Base-by-base conservation (phyloP, 805 yeast genomes). In the Ogataea pini region DNA sequence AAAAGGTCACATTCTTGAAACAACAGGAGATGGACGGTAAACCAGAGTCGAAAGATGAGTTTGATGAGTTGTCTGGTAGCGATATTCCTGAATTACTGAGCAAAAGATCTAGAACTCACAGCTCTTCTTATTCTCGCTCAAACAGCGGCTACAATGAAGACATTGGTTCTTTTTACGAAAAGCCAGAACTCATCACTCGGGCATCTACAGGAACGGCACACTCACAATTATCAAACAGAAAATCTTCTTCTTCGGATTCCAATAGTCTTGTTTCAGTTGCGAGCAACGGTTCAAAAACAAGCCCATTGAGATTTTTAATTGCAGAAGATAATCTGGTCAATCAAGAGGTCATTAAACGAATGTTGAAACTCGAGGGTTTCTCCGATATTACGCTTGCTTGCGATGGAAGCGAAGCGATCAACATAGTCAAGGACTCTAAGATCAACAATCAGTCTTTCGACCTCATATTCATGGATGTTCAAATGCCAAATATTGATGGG, bases 401-500 rank as follows among this genome's bases (percentile, higher is more conserved):
- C 55, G 96, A 94, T 67, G 99, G 99, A 16, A 80, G 80, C 29
- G 97, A 91, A 52, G 97, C 97, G 0, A 80, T 91, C 32, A 83
- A 82, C 9, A 70, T 76, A 42, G 83, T 89, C 2, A 73, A 78
- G 51, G 75, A 73, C 28, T 70, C 83, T 1, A 58, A 70, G 20
- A 73, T 66, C 2, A 59, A 65, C 2, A 67, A 67, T 13, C 71
- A 71, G 8, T 59, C 64, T 13, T 89, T 75, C 63, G 92, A 89
- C 63, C 68, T 92, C 46, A 80, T 94, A 1, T 88, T 92, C 62
- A 92, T 92, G 99, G 99, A 92, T 67, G 95, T 92, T 44, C 97
- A 92, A 68, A 92, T 91, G 98, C 98, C 98, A 4, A 84, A 81
- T 59, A 75, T 90, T 56, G 97, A 92, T 64, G 99, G 99, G 2